Conservation (phyloP, 2,329 filamentous ascomycete genomes). For the Aspergillus sp. region DNA sequence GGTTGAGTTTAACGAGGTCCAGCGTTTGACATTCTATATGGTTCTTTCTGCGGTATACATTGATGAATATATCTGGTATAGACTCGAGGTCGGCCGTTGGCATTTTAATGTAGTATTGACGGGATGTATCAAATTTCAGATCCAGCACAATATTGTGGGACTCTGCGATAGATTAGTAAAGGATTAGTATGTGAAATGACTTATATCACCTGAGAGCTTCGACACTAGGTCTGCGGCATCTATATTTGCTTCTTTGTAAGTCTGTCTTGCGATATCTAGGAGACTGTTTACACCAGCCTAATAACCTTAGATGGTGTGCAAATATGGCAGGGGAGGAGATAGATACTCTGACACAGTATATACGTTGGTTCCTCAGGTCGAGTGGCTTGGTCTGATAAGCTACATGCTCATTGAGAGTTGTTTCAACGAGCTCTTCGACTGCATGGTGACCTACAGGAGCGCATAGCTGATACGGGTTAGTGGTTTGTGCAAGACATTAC, state of each 20-base stretch:
- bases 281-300: constrained; percentile 77
- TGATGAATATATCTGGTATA: constrained; percentile 70
- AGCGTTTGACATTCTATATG: constrained; percentile 83
- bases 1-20: constrained; percentile 73
- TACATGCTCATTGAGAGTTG: constrained; percentile 75
- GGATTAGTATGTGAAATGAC: background rate
- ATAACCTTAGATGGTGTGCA: background rate
- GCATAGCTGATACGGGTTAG: constrained; percentile 50
- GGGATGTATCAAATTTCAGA: constrained; percentile 69
- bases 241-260: constrained; percentile 81
- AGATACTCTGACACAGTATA: constrained; percentile 74
- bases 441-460: constrained; percentile 56
- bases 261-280: constrained; percentile 80
- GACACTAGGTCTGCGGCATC: constrained; percentile 70
- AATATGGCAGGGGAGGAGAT: background rate
- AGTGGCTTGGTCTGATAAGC: constrained; percentile 72
- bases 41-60: constrained; percentile 67
- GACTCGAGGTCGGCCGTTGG: constrained; percentile 56
- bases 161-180: constrained; percentile 36
- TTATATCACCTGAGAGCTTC: constrained; percentile 56
- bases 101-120: constrained; percentile 76
- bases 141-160: constrained; percentile 57
- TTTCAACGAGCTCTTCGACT: constrained; percentile 61
- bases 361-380: constrained; percentile 82
- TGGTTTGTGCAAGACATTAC: background rate